Evolutionary conservation across 2,329 filamentous ascomycete species (phyloP).

Genomic region (Amauroascus verrucosus): DNA sequence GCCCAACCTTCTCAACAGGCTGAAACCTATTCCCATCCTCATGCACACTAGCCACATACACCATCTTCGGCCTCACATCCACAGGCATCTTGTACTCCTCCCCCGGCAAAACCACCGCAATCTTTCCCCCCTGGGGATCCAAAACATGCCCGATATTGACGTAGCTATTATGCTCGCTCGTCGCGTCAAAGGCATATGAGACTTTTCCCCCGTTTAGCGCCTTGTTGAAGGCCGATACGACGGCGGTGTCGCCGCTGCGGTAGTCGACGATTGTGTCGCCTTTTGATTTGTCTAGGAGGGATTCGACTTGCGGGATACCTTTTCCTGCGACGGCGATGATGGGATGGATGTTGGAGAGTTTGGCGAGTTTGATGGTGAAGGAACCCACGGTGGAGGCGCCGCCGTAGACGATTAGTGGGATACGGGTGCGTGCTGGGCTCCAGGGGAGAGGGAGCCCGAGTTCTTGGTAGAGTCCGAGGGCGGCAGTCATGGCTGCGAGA

Average conservation of each 20-base stretch:
- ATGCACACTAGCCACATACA: slow-evolving; percentile 29
- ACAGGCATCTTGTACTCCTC: slow-evolving; percentile 33
- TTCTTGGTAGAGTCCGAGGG: slow-evolving; percentile 40
- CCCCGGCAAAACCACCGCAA: slow-evolving; percentile 35
- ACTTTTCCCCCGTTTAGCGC: slow-evolving; percentile 32
- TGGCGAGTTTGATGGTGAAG: slow-evolving; percentile 49
- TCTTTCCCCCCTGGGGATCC: slow-evolving; percentile 26
- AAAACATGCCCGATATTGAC: slow-evolving; percentile 40
- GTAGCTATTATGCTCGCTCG: slow-evolving; percentile 44
- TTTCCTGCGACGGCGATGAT: slow-evolving; percentile 51
- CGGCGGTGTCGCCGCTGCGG: slow-evolving; percentile 43
- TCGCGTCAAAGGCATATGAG: slow-evolving; percentile 48
- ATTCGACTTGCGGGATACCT: slow-evolving; percentile 42
- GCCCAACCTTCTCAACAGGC: slow-evolving; percentile 18
- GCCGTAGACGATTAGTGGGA: slow-evolving; percentile 41
- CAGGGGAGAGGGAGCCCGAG: slow-evolving; percentile 44
- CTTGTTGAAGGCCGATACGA: slow-evolving; percentile 29
- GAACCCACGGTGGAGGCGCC: slow-evolving; percentile 47
- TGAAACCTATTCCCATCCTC: slow-evolving; percentile 17
- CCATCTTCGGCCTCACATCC: slow-evolving; percentile 22
- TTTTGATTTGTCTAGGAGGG: slow-evolving; percentile 43
- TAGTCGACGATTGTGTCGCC: slow-evolving; percentile 54
- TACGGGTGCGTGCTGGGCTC: slow-evolving; percentile 27
- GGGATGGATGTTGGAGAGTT: slow-evolving; percentile 48
- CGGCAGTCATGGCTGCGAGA: slow-evolving; percentile 46